Conservation (phyloP, 2,329 filamentous ascomycete genomes). For the Neopestalotiopsis sp. region DNA sequence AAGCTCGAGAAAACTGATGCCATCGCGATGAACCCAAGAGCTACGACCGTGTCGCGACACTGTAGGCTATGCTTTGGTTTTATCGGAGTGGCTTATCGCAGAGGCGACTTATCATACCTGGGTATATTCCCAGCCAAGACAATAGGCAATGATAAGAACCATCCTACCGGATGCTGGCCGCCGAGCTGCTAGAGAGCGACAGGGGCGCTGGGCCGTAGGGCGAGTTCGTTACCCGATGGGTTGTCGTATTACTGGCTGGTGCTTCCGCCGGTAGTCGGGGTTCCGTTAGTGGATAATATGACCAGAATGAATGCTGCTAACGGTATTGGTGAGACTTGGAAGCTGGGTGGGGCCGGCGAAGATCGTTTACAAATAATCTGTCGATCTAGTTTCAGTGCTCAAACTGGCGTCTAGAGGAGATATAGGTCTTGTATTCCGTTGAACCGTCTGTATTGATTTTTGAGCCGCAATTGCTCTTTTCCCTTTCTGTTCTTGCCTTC, state of each 20-base stretch:
- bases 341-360: not conserved
- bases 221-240: not conserved
- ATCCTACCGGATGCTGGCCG: not conserved
- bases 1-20: not conserved
- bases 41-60: not conserved
- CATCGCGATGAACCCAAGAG: not conserved
- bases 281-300: conserved; percentile 3
- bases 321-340: not conserved
- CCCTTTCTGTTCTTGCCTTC: too few species aligned
- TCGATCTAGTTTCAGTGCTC: not conserved
- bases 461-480: too few species aligned
- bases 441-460: too few species aligned
- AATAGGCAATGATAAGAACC: not conserved
- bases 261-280: not conserved
- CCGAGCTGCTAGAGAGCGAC: not conserved
- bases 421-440: too few species aligned
- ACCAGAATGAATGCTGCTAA: not conserved
- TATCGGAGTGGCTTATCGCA: not conserved
- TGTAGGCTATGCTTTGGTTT: not conserved
- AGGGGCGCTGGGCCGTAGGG: not conserved
- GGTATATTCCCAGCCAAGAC: not conserved
- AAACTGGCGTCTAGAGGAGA: too few species aligned
- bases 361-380: not conserved
- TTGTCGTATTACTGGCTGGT: not conserved
- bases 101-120: not conserved